Evolutionary conservation across 106 monocot species (phyloP), one percentile per base, ranked within the genome.

Genomic region (Phalaenopsis equestris): DNA sequence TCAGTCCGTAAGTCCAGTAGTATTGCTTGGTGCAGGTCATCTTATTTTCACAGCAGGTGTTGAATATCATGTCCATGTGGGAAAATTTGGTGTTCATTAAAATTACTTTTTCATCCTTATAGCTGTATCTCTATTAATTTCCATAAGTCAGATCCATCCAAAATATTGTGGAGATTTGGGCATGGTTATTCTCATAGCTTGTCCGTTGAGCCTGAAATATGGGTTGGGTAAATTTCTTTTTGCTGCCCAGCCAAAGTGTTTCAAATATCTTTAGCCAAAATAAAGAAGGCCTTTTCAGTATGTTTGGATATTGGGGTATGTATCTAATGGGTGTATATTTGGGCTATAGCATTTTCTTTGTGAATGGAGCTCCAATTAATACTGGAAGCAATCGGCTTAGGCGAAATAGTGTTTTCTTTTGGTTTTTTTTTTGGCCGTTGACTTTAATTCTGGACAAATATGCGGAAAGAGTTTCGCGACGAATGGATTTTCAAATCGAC

Each of bases 61-160:
- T 41, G 89, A 94, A 88, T 98, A 98, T 91, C 97, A 98, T 90
- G 97, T 95, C 15, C 98, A 98, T 91, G 90, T 87, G 11, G 98
- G 92, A 41, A 94, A 98, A 82, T 98, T 94, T 84, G 98, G 94
- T 64, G 98, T 91, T 75, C 94, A 98, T 75, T 98, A 94, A 92
- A 98, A 98, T 88, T 98, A 94, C 89, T 98, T 98, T 88, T 94
- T 98, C 82, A 98, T 94, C 19, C 94, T 98, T 81, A 92, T 92
- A 14, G 92, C 85, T 80, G 92, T 94, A 80, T 84, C 90, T 75
- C 61, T 94, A 49, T 64, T 98, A 65, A 87, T 92, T 67, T 88
- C 90, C 16, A 75, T 91, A 19, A 80, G 89, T 56, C 89, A 76
- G 10, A 84, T 98, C 9, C 85, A 85, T 86, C 94, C 97, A 56